Evolutionary conservation across 768 basidiomycete species (phyloP).

Genomic region (Agrocybe pediades): DNA sequence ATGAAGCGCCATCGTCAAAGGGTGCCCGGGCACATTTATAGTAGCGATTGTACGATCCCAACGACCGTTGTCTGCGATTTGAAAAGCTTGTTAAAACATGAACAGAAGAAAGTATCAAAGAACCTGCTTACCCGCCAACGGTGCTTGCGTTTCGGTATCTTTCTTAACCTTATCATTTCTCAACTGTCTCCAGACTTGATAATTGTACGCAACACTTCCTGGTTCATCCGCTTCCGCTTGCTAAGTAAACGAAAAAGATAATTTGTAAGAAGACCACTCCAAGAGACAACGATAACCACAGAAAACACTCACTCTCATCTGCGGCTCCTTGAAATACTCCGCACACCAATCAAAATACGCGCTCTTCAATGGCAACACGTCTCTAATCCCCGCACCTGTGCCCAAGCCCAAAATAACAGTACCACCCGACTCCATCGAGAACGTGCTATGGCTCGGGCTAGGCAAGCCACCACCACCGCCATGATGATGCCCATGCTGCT

Average conservation of each 20-base stretch:
- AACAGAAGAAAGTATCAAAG: slow-evolving; percentile 5
- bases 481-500: too few species aligned
- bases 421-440: slow-evolving; percentile 72
- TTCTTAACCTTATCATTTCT: slow-evolving; percentile 81
- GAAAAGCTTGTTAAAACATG: slow-evolving; percentile 2
- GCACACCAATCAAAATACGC: slow-evolving; percentile 94
- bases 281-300: not conserved
- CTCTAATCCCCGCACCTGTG: slow-evolving; percentile 78
- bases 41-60: slow-evolving; percentile 79
- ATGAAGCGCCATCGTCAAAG: slow-evolving; percentile 85
- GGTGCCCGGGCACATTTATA: slow-evolving; percentile 58
- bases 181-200: slow-evolving; percentile 92
- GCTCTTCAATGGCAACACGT: slow-evolving; percentile 88
- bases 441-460: slow-evolving; percentile 77
- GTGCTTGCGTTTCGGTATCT: slow-evolving; percentile 69
- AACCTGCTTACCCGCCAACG: slow-evolving; percentile 64
- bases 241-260: slow-evolving; percentile 40
- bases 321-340: slow-evolving; percentile 97
- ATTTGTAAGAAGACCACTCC: not conserved
- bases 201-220: slow-evolving; percentile 90
- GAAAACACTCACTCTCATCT: slow-evolving; percentile 81
- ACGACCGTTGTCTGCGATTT: slow-evolving; percentile 49
- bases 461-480: slow-evolving; percentile 43
- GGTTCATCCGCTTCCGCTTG: slow-evolving; percentile 96
- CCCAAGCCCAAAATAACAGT: slow-evolving; percentile 77